Percentiles rank a stretch among this genome's conserved stretches.
These are phyloP conservation scores for Citrullus amarus DNA, from an alignment of 306 rosid species.

Conservation along the genomic window DNA sequence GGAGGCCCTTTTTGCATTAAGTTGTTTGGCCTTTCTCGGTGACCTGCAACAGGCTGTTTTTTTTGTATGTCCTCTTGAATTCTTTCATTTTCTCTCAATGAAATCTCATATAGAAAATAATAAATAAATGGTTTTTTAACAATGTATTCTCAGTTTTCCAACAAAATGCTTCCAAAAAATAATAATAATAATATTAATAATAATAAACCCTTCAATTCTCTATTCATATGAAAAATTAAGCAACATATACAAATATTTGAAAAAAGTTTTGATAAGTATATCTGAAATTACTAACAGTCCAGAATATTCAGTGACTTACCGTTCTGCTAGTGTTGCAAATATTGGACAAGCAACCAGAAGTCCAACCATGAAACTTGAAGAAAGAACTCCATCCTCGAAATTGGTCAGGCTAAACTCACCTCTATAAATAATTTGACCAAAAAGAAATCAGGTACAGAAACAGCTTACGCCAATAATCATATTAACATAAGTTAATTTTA, in stretches of 20 bases:
- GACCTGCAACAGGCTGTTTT: not conserved
- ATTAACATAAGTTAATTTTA: not conserved
- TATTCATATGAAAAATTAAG: not conserved
- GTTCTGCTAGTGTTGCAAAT: slow-evolving; percentile 46
- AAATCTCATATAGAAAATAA: not conserved
- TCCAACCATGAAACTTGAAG: slow-evolving; percentile 74
- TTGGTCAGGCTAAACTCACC: slow-evolving; percentile 53
- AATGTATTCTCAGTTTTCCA: not conserved
- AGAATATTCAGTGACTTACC: slow-evolving; percentile 16
- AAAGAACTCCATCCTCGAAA: slow-evolving; percentile 54
- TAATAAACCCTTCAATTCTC: not conserved
- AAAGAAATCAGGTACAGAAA: not conserved
- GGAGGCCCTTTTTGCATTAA: not conserved
- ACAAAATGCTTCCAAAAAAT: not conserved
- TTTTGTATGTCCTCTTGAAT: not conserved
- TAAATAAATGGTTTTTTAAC: not conserved
- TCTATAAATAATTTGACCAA: slow-evolving; percentile 16
- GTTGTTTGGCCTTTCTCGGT: not conserved
- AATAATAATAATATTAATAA: too few relatives aligned
- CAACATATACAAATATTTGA: not conserved
- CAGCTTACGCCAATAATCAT: not conserved
- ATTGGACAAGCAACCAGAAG: slow-evolving; percentile 61
- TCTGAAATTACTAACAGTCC: not conserved
- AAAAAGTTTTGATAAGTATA: too few relatives aligned
- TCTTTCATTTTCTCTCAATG: not conserved